Conservation (phyloP, 2,329 filamentous ascomycete species). For the Laburnicola sp. region DNA sequence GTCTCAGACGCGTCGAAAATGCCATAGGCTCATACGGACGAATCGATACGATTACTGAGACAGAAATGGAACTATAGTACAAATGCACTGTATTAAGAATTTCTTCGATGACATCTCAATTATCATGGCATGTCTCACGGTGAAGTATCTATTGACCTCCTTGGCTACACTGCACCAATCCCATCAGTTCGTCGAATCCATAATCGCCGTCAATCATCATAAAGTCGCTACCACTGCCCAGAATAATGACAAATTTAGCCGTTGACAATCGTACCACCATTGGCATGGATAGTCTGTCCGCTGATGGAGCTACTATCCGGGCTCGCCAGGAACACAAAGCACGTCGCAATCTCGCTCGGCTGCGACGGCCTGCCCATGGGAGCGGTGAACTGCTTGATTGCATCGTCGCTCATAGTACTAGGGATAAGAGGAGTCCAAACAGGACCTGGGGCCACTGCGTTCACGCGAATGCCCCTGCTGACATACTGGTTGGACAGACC, state of each 20-base stretch:
- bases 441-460: slow-evolving; percentile 73
- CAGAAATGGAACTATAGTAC: no score
- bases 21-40: no score
- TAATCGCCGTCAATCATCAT: background rate
- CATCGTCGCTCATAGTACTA: slow-evolving; percentile 53
- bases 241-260: slow-evolving; percentile 22
- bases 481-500: slow-evolving; percentile 76
- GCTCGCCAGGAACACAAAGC: slow-evolving; percentile 78
- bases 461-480: slow-evolving; percentile 72
- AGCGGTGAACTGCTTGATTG: slow-evolving; percentile 70
- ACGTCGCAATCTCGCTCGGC: slow-evolving; percentile 79
- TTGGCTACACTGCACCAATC: no score
- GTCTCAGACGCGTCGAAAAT: no score
- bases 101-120: no score
- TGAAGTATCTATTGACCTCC: no score
- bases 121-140: no score
- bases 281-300: slow-evolving; percentile 71
- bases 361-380: slow-evolving; percentile 79
- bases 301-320: slow-evolving; percentile 73
- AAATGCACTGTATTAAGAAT: no score
- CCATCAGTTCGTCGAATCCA: background rate
- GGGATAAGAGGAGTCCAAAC: slow-evolving; percentile 52
- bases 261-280: slow-evolving; percentile 47
- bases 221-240: background rate
- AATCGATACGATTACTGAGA: no score